Percentiles rank a stretch among this genome's conserved stretches.
Evolutionary conservation across 2,329 filamentous ascomycete species (phyloP).

Genomic region (Pseudonectria foliicola): DNA sequence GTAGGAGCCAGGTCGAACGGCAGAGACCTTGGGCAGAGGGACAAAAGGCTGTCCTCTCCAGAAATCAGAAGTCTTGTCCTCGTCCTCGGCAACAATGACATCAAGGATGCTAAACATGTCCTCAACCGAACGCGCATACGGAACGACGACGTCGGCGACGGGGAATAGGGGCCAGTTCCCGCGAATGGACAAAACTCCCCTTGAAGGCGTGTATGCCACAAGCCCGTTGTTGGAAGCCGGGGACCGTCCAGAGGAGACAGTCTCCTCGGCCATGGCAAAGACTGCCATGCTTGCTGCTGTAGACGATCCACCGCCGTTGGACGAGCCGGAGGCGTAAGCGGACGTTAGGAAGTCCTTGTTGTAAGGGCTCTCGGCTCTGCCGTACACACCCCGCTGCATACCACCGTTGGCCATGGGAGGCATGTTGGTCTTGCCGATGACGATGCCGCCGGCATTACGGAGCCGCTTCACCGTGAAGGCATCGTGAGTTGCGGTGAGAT

Average conservation of each 20-base stretch:
- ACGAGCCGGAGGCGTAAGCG: slow-evolving; percentile 50
- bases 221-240: slow-evolving; percentile 51
- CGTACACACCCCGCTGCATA: slow-evolving; percentile 50
- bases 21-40: slow-evolving; percentile 26
- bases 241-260: slow-evolving; percentile 48
- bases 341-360: slow-evolving; percentile 45
- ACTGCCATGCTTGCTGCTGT: slow-evolving; percentile 42
- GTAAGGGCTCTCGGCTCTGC: slow-evolving; percentile 50
- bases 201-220: slow-evolving; percentile 49
- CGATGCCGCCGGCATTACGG: slow-evolving; percentile 26
- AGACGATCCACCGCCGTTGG: slow-evolving; percentile 47
- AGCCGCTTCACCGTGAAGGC: slow-evolving; percentile 42
- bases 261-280: slow-evolving; percentile 49
- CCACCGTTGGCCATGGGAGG: slow-evolving; percentile 52
- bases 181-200: slow-evolving; percentile 42
- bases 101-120: slow-evolving; percentile 45
- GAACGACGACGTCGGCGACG: slow-evolving; percentile 48
- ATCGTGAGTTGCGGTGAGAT: slow-evolving; percentile 43
- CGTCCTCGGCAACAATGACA: slow-evolving; percentile 38
- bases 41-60: slow-evolving; percentile 45
- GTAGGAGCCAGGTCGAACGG: slow-evolving; percentile 27
- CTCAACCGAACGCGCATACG: slow-evolving; percentile 41
- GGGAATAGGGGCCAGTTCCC: slow-evolving; percentile 50
- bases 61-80: slow-evolving; percentile 39
- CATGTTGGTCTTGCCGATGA: slow-evolving; percentile 48